Conservation (phyloP, 768 basidiomycete species). For the Dentipellis sp. region DNA sequence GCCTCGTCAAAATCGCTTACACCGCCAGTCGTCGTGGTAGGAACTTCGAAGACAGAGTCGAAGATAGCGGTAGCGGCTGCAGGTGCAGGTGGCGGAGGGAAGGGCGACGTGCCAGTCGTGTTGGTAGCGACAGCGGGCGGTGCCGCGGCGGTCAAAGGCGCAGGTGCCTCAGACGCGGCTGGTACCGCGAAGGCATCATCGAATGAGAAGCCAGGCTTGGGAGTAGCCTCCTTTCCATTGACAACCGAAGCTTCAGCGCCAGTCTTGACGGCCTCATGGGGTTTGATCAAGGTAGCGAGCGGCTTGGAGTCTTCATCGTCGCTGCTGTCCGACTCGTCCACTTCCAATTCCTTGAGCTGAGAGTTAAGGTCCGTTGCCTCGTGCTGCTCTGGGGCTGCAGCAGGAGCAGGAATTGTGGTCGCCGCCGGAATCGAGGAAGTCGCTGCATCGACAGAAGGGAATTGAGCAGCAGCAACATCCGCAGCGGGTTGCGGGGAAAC, state of each 20-base stretch:
- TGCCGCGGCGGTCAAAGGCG: background rate
- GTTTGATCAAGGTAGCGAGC: slow-evolving; percentile 7
- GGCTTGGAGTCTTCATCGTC: slow-evolving; percentile 22
- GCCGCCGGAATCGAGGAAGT: too few species aligned
- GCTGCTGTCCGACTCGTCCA: slow-evolving; percentile 44
- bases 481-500: background rate
- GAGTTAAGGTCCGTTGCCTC: slow-evolving; percentile 39
- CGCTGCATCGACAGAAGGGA: background rate
- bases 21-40: slow-evolving; percentile 16
- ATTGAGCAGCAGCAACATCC: slow-evolving; percentile 5
- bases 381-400: slow-evolving; percentile 1
- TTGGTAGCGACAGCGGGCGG: slow-evolving; percentile 6
- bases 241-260: too few species aligned
- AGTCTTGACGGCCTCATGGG: background rate
- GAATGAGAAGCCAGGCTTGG: background rate
- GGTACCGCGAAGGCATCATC: background rate
- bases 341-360: slow-evolving; percentile 50
- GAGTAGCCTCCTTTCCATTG: background rate
- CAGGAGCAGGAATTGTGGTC: background rate
- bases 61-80: too few species aligned
- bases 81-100: too few species aligned
- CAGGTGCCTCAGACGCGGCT: background rate
- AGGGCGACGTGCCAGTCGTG: slow-evolving; percentile 4
- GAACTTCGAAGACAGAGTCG: slow-evolving; percentile 1
- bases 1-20: slow-evolving; percentile 71